A percentile compares a stretch with the other conserved stretches of the same genome.
These are phyloP conservation scores for Fusarium sp. DNA, from an alignment of 2,329 filamentous ascomycete genomes.

Conservation along the genomic window DNA sequence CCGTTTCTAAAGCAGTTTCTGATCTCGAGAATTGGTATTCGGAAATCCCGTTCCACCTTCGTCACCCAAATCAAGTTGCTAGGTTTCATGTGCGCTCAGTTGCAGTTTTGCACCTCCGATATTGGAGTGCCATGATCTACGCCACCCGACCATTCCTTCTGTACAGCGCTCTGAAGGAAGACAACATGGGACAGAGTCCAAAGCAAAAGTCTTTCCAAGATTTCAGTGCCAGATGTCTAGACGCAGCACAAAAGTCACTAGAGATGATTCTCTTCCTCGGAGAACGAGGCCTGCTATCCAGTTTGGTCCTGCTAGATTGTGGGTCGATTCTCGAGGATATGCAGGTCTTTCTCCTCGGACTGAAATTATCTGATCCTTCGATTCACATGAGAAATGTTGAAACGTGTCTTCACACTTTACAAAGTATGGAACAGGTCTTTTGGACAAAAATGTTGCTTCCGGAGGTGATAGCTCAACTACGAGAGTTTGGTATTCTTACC, in stretches of 20 bases:
- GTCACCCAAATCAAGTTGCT: neutral
- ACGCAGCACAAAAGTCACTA: conserved; percentile 15
- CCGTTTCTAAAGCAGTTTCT: conserved; percentile 1
- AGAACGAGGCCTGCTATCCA: neutral
- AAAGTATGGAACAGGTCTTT: conserved; percentile 23
- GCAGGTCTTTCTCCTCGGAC: conserved; percentile 17
- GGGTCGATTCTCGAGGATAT: conserved; percentile 16
- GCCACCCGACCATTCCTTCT: conserved; percentile 13
- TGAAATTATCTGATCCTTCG: neutral
- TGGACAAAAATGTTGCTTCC: conserved; percentile 18
- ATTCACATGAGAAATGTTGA: conserved; percentile 2
- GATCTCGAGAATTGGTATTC: conserved; percentile 4
- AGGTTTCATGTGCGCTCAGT: conserved; percentile 17
- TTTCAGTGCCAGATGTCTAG: neutral
- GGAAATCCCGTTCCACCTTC: conserved; percentile 8
- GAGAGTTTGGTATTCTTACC: conserved; percentile 13
- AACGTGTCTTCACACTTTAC: conserved; percentile 4
- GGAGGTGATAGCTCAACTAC: conserved; percentile 14
- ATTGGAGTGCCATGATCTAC: conserved; percentile 23
- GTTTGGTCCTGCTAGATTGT: conserved; percentile 13
- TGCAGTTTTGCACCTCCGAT: conserved; percentile 14
- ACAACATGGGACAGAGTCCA: neutral
- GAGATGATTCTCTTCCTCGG: conserved; percentile 8
- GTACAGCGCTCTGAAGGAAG: conserved; percentile 6
- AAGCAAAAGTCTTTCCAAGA: conserved; percentile 15